Percentiles rank a stretch among this genome's conserved stretches.
These are phyloP conservation scores for Fistulina hepatica DNA, from an alignment of 1,284 basidiomycete genomes.

Conservation along the genomic window DNA sequence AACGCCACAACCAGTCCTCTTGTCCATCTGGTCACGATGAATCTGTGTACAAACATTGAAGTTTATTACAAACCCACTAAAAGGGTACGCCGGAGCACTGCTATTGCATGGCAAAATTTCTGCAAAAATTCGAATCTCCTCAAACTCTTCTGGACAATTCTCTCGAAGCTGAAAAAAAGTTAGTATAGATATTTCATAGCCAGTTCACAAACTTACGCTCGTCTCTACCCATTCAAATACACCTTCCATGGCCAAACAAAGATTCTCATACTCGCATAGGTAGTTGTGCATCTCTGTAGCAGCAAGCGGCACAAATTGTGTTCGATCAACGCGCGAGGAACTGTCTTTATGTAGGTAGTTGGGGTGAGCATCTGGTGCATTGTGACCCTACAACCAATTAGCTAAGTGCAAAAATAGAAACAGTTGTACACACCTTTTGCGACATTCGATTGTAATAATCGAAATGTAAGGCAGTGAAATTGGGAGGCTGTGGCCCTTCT, in stretches of 20 bases:
- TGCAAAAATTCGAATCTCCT: not conserved
- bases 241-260: not conserved
- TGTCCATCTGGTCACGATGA: constrained; percentile 18
- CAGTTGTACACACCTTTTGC: not conserved
- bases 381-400: not conserved
- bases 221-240: not conserved
- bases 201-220: not conserved
- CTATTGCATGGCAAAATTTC: not conserved
- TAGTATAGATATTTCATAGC: not conserved
- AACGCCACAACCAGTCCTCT: constrained; percentile 16
- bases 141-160: not conserved
- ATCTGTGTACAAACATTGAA: constrained; percentile 15
- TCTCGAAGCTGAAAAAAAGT: not conserved
- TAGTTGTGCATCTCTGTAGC: not conserved
- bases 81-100: constrained; percentile 15
- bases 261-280: not conserved
- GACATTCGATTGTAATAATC: not conserved
- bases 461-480: not conserved
- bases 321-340: not conserved
- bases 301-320: not conserved
- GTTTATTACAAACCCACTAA: constrained; percentile 20
- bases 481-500: not conserved
- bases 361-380: not conserved
- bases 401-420: not conserved
- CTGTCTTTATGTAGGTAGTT: not conserved